These are phyloP conservation scores for Orbilia oligospora DNA, from an alignment of 2,329 filamentous ascomycete species.

Conservation along the genomic window DNA sequence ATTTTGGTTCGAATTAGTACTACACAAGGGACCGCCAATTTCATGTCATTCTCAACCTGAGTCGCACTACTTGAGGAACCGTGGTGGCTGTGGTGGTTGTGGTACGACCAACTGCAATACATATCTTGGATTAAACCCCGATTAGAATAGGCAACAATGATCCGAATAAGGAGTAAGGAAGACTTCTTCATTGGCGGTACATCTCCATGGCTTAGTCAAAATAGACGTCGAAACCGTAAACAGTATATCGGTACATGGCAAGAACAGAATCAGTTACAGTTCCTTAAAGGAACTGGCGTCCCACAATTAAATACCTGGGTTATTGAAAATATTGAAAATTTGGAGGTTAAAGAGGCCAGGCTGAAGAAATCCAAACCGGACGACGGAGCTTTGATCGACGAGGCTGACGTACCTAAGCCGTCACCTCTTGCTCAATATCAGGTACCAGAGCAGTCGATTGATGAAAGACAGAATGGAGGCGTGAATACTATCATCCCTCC, in stretches of 20 bases:
- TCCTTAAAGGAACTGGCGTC: not conserved
- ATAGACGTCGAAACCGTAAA: conserved; percentile 17
- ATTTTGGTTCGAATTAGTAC: too few species aligned
- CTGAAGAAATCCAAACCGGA: not conserved
- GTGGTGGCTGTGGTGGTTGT: too few species aligned
- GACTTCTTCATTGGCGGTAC: conserved; percentile 16
- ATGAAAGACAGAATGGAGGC: not conserved
- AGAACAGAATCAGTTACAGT: not conserved
- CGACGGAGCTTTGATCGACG: not conserved
- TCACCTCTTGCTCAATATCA: not conserved
- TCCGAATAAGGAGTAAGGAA: conserved; percentile 46
- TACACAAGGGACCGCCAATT: too few species aligned
- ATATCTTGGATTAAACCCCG: not conserved
- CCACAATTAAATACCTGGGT: not conserved
- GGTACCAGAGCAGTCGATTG: not conserved
- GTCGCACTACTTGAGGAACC: too few species aligned
- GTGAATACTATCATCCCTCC: not conserved
- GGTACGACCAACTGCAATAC: not conserved
- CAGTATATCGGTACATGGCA: conserved; percentile 20
- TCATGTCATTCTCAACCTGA: too few species aligned
- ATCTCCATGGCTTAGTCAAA: conserved; percentile 3
- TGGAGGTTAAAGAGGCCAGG: not conserved
- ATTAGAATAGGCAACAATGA: not conserved
- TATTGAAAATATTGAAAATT: not conserved
- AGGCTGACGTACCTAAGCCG: not conserved